A percentile compares a stretch with the other conserved stretches of the same genome.
Conservation (phyloP, 2,329 filamentous ascomycete genomes). For the Neurospora sp. region DNA sequence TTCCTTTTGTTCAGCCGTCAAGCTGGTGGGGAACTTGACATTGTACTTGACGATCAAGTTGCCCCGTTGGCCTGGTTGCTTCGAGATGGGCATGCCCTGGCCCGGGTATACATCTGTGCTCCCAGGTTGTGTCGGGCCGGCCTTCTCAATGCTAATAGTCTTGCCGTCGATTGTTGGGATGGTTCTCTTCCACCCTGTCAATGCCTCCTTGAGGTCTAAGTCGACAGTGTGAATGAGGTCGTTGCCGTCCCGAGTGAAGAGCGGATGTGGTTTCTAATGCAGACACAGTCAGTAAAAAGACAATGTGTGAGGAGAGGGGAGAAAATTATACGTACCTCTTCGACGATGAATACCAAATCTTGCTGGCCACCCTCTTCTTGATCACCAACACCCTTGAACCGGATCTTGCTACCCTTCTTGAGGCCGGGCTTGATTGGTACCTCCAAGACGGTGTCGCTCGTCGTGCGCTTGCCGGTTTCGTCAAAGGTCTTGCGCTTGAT, state of each 20-base stretch:
- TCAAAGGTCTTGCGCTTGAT: slow-evolving; percentile 97
- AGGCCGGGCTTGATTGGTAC: slow-evolving; percentile 92
- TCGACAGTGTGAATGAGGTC: slow-evolving; percentile 72
- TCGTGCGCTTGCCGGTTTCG: slow-evolving; percentile 70
- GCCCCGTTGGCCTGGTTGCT: slow-evolving; percentile 74
- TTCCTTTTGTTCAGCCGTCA: slow-evolving; percentile 72
- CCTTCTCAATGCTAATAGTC: slow-evolving; percentile 68
- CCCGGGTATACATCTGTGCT: slow-evolving; percentile 73
- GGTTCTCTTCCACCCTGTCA: slow-evolving; percentile 90
- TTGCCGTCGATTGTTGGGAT: slow-evolving; percentile 89
- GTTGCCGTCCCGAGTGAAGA: slow-evolving; percentile 81
- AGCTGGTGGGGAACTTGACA: slow-evolving; percentile 76
- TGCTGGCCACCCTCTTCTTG: slow-evolving; percentile 94
- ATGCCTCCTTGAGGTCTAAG: slow-evolving; percentile 81
- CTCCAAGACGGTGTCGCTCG: slow-evolving; percentile 82
- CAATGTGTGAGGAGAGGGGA: not conserved
- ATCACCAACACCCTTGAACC: slow-evolving; percentile 95
- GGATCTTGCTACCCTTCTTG: slow-evolving; percentile 97
- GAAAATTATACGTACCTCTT: slow-evolving; percentile 58
- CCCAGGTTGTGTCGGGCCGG: slow-evolving; percentile 77
- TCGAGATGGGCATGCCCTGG: slow-evolving; percentile 90
- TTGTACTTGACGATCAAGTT: slow-evolving; percentile 86
- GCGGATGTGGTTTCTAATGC: slow-evolving; percentile 72
- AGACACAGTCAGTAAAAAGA: not conserved
- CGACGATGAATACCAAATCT: slow-evolving; percentile 88